Conservation (phyloP, 441 rosid genomes). For the Heliophila coronopifolia region DNA sequence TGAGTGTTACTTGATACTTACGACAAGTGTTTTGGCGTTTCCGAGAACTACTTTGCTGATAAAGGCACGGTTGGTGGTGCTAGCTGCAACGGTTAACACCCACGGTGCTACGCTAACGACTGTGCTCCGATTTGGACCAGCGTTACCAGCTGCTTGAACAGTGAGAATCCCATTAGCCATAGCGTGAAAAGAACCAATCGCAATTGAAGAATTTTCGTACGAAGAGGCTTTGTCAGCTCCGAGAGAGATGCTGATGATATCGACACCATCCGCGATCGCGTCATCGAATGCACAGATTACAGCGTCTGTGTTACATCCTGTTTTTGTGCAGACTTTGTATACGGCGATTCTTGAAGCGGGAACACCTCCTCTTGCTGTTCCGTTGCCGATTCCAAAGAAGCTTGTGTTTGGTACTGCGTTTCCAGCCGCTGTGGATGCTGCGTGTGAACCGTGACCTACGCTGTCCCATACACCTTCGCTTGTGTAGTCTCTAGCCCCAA, state of each 20-base stretch:
- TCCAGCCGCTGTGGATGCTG: slow-evolving; percentile 27
- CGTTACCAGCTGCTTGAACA: slow-evolving; percentile 30
- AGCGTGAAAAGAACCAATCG: slow-evolving; percentile 36
- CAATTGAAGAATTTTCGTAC: slow-evolving; percentile 6
- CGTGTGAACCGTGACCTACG: slow-evolving; percentile 31
- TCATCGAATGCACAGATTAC: slow-evolving; percentile 35
- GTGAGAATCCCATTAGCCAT: slow-evolving; percentile 33
- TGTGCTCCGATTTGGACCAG: slow-evolving; percentile 7
- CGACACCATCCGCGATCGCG: slow-evolving; percentile 40
- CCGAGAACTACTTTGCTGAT: slow-evolving; percentile 20
- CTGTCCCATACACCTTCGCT: slow-evolving; percentile 1
- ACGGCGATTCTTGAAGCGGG: slow-evolving; percentile 28
- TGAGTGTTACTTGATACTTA: slow-evolving; percentile 17
- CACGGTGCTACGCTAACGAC: slow-evolving; percentile 25
- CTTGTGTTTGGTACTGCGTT: slow-evolving; percentile 17
- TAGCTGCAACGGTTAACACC: slow-evolving; percentile 32
- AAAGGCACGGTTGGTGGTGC: slow-evolving; percentile 22
- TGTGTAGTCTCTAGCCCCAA: slow-evolving; percentile 34
- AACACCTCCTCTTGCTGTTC: slow-evolving; percentile 33
- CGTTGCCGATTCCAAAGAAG: slow-evolving; percentile 28
- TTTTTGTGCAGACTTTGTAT: slow-evolving; percentile 23
- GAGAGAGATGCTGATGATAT: slow-evolving; percentile 26
- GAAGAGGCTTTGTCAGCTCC: not conserved
- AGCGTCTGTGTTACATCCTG: slow-evolving; percentile 4
- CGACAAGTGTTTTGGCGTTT: slow-evolving; percentile 21